These are phyloP conservation scores for Diospyros kaki DNA, from an alignment of 148 eudicot species.

Conservation along the genomic window DNA sequence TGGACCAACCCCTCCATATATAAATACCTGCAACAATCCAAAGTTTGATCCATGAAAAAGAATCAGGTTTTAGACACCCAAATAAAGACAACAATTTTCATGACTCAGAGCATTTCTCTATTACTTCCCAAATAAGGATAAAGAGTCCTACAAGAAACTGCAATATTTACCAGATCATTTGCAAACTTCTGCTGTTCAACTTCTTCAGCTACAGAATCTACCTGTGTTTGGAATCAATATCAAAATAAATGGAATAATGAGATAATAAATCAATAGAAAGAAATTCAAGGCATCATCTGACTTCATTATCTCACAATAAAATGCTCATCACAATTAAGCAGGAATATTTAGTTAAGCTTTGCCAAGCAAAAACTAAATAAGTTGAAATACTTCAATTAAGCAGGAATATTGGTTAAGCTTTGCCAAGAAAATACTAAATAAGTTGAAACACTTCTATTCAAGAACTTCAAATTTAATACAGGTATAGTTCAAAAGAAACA, in stretches of 20 bases:
- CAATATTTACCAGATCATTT: constrained; percentile 69
- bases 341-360: background rate
- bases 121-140: background rate
- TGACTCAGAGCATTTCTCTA: background rate
- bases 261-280: constrained; percentile 8
- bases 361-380: no score
- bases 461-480: background rate
- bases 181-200: constrained; percentile 64
- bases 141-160: background rate
- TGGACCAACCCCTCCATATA: constrained; percentile 96
- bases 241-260: constrained; percentile 6
- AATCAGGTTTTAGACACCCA: background rate
- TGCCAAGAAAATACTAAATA: background rate
- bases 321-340: background rate
- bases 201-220: constrained; percentile 87
- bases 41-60: constrained; percentile 12
- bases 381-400: no score
- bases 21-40: constrained; percentile 60
- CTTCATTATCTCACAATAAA: background rate
- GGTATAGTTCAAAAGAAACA: background rate
- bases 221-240: constrained; percentile 40
- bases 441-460: background rate
- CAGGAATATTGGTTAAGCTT: background rate
- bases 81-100: background rate
- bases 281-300: background rate